A percentile compares a stretch with the other conserved stretches of the same genome.
Evolutionary conservation across 345 rosid genomes (phyloP).

Genomic region (Hypericum perforatum): DNA sequence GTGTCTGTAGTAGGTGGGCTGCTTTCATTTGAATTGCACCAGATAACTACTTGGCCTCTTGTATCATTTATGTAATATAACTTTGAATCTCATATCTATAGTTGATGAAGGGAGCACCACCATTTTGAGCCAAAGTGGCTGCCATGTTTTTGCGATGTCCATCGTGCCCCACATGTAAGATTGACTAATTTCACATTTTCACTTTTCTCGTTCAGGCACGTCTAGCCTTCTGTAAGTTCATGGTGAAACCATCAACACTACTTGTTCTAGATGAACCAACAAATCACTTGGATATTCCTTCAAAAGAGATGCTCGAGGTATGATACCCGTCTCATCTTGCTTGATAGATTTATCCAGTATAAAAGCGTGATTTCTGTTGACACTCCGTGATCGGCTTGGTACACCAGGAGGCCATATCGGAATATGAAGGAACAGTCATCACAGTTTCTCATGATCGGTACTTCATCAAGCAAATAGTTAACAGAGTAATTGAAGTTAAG

Average conservation of each 20-base stretch:
- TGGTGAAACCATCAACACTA: constrained; percentile 84
- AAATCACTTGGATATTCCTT: constrained; percentile 92
- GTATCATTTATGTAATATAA: too few species aligned
- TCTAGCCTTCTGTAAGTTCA: constrained; percentile 90
- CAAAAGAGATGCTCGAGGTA: constrained; percentile 99
- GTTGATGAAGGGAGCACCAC: too few species aligned
- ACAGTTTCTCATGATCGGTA: constrained; percentile 86
- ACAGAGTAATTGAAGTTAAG: constrained; percentile 81
- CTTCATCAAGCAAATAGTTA: constrained; percentile 90
- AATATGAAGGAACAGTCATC: constrained; percentile 75
- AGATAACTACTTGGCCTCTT: too few species aligned
- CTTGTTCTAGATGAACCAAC: constrained; percentile 91
- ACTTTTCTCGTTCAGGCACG: constrained; percentile 52
- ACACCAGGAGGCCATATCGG: constrained; percentile 79
- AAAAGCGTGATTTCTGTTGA: background rate
- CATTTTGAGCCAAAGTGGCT: too few species aligned
- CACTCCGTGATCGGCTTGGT: constrained; percentile 2
- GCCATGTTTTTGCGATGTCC: too few species aligned
- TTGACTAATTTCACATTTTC: background rate
- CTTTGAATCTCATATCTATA: too few species aligned
- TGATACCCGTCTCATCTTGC: constrained; percentile 3
- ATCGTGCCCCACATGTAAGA: too few species aligned
- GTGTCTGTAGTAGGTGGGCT: too few species aligned
- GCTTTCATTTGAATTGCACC: too few species aligned
- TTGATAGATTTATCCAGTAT: background rate